phyloP scores from a whole-genome alignment of 257 asterid species.

The Eustoma russellianum region DNA sequence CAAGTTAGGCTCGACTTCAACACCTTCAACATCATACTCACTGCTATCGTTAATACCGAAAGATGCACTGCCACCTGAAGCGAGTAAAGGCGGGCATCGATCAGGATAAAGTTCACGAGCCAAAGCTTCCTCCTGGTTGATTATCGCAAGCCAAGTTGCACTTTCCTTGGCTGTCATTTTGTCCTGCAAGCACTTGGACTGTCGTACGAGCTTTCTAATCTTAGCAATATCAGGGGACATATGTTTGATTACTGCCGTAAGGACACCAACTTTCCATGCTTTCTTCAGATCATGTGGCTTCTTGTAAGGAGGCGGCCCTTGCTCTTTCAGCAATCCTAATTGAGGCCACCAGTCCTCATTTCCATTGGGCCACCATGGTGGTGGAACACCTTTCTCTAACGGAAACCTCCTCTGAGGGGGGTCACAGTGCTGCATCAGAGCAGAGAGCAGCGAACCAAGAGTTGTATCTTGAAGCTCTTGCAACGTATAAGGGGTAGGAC shows the following conservation, averaged over 20 bases:
- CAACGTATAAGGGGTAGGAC: slow-evolving; percentile 70
- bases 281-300: slow-evolving; percentile 88
- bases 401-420: slow-evolving; percentile 94
- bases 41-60: slow-evolving; percentile 41
- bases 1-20: slow-evolving; percentile 35
- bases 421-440: slow-evolving; percentile 86
- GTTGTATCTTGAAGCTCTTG: slow-evolving; percentile 92
- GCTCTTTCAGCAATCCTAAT: slow-evolving; percentile 56
- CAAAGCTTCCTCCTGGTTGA: slow-evolving; percentile 68
- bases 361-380: slow-evolving; percentile 96
- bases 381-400: slow-evolving; percentile 69
- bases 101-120: slow-evolving; percentile 74
- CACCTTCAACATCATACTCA: slow-evolving; percentile 77
- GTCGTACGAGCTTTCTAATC: slow-evolving; percentile 76
- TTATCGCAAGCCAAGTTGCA: slow-evolving; percentile 75
- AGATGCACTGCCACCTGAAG: slow-evolving; percentile 41
- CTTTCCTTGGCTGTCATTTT: slow-evolving; percentile 94
- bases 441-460: slow-evolving; percentile 70
- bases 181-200: slow-evolving; percentile 81
- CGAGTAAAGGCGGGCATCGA: slow-evolving; percentile 40
- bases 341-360: slow-evolving; percentile 88
- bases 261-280: slow-evolving; percentile 80
- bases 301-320: slow-evolving; percentile 75
- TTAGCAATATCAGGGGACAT: slow-evolving; percentile 77
- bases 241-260: slow-evolving; percentile 81